A percentile compares a stretch with the other conserved stretches of the same genome.
These are phyloP conservation scores for Chamaecyparis obtusa DNA, from an alignment of 75 land plant species.

Conservation along the genomic window DNA sequence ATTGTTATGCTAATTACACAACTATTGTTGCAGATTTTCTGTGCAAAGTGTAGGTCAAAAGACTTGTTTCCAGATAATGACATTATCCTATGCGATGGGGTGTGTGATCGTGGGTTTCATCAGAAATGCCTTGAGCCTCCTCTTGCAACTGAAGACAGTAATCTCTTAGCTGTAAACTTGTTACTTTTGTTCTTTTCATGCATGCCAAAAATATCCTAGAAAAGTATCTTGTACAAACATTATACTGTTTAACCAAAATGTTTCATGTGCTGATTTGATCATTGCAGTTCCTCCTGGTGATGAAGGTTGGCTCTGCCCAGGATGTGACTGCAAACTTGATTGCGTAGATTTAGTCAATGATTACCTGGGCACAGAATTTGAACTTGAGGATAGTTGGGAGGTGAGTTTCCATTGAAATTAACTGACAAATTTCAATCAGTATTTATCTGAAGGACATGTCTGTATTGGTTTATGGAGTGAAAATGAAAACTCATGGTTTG, in stretches of 20 bases:
- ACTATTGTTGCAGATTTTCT: conserved; percentile 60
- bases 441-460: not conserved
- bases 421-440: not conserved
- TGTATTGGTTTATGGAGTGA: not conserved
- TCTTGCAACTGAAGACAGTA: conserved; percentile 67
- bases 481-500: not conserved
- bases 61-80: conserved; percentile 59
- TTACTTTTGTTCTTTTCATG: not conserved
- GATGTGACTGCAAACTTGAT: conserved; percentile 91
- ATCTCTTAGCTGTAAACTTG: conserved; percentile 6
- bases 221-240: not conserved
- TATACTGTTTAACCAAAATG: not conserved
- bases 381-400: conserved; percentile 73
- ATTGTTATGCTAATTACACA: conserved; percentile 4
- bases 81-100: conserved; percentile 87
- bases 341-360: conserved; percentile 76
- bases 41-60: conserved; percentile 74
- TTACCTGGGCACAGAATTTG: conserved; percentile 52
- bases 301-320: conserved; percentile 96
- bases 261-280: not conserved
- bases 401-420: conserved; percentile 28
- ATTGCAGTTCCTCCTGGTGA: conserved; percentile 90
- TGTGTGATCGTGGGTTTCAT: conserved; percentile 83
- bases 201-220: not conserved
- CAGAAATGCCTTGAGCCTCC: conserved; percentile 84